Evolutionary conservation across 169 alveolate species (phyloP), one percentile per base, ranked within the genome.

Genomic region (Cryptosporidium sp.): DNA sequence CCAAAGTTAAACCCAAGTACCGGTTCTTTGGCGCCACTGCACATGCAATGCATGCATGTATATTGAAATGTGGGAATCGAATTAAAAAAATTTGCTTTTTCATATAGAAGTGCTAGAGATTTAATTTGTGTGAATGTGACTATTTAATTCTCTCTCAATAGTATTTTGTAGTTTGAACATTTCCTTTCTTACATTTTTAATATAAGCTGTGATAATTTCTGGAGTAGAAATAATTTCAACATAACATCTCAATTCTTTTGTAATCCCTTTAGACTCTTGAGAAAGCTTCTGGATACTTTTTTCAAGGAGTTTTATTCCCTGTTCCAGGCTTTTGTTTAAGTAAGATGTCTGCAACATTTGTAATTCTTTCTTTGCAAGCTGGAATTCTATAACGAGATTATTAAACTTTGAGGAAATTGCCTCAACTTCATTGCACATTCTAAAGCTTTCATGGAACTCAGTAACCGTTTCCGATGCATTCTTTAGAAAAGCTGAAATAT

Each of bases 71-170:
- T 52, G 62, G 62, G 29, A 16, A 9, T 62, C 45, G 26, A 62
- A 18, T 62, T 6, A 0, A 26, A 31, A 62, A 8, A 62, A 62
- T 62, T 8, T 14, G 7, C 1, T 23, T 33, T 29, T n/a, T 10
- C 26, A 18, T 31, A 62, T n/a, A 62, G 16, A 7, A 9, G 39
- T 3, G 16, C 4, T 16, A n/a, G 52, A 65, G 16, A 21, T 33
- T 69, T 41, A 69, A 23, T 23, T 45, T 29, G 26, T 39, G 39
- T 35, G 55, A 5, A 73, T 35, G 55, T 59, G 8, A 7, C 12
- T 59, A 14, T 73, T 73, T 73, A 73, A 33, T 37, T 73, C 86
- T 43, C 50, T 73, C 68, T 59, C 86, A 48, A 73, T 50, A 23
- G 86, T 73, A 41, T 73, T 73, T 21, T 55, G 69, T 10, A 73